Conservation (phyloP, 2,329 filamentous ascomycete genomes). For the Colletotrichum limetticola region DNA sequence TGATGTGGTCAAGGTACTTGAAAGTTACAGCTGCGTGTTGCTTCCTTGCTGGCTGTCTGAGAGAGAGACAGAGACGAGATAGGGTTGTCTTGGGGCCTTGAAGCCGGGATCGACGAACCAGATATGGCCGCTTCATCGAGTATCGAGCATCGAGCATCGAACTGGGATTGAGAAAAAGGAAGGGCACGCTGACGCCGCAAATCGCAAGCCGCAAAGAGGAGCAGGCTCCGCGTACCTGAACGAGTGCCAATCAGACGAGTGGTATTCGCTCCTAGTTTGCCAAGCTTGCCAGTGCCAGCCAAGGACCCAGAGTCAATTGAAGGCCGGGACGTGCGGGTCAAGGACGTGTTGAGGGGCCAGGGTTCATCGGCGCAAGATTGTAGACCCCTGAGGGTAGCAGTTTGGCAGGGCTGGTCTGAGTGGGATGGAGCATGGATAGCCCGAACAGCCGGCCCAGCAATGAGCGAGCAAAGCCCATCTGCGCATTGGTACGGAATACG, state of each 20-base stretch:
- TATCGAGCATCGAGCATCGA: background rate
- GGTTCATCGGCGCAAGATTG: background rate
- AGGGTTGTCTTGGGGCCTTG: background rate
- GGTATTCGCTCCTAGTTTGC: background rate
- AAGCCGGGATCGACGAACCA: conserved; percentile 4
- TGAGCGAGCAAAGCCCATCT: background rate
- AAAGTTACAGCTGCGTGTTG: background rate
- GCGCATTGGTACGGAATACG: background rate
- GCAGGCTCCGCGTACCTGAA: conserved; percentile 8
- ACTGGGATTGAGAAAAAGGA: background rate
- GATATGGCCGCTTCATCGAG: conserved; percentile 8
- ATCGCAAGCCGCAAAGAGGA: background rate
- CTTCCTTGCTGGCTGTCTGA: background rate
- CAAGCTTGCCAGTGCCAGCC: too few relatives aligned
- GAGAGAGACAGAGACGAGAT: background rate
- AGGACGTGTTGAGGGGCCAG: conserved; percentile 9
- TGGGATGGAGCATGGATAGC: background rate
- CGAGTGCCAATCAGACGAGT: conserved; percentile 16
- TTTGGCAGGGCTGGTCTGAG: conserved; percentile 19
- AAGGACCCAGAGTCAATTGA: background rate
- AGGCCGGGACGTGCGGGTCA: conserved; percentile 17
- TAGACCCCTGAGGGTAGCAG: conserved; percentile 16
- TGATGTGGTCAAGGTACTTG: background rate
- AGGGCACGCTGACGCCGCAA: background rate
- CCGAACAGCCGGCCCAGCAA: background rate